Conservation (phyloP, 2,329 filamentous ascomycete genomes). For the Curvularia spicifera region DNA sequence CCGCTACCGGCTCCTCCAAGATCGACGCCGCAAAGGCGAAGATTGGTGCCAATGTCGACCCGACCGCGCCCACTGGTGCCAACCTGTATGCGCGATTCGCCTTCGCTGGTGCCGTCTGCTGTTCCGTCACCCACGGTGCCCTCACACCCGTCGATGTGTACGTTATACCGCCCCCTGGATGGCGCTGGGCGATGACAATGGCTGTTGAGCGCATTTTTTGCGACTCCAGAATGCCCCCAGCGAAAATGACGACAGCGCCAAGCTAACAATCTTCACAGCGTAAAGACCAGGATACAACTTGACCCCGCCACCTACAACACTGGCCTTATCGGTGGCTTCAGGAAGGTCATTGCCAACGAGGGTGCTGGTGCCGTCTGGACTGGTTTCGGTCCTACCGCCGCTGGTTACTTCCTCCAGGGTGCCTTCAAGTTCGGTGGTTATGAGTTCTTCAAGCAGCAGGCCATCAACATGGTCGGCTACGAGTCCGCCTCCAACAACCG, state of each 20-base stretch:
- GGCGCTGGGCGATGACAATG: conserved; percentile 33
- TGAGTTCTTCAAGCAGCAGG: conserved; percentile 95
- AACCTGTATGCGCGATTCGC: conserved; percentile 94
- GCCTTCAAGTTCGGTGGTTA: conserved; percentile 94
- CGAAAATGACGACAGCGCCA: conserved; percentile 27
- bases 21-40: conserved; percentile 60
- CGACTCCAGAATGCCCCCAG: conserved; percentile 15
- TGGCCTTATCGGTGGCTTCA: conserved; percentile 85
- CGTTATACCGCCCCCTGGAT: conserved; percentile 54
- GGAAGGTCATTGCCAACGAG: conserved; percentile 77
- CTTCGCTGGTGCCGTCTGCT: conserved; percentile 97
- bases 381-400: conserved; percentile 82
- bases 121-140: conserved; percentile 94
- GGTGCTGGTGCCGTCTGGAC: conserved; percentile 86
- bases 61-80: conserved; percentile 66
- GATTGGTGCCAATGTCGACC: conserved; percentile 52
- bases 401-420: conserved; percentile 93
- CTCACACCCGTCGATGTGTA: conserved; percentile 99
- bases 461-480: conserved; percentile 78
- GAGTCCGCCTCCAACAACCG: conserved; percentile 73
- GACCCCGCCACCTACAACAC: conserved; percentile 88
- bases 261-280: conserved; percentile 60
- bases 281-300: conserved; percentile 96
- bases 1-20: conserved; percentile 60
- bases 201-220: conserved; percentile 24